Evolutionary conservation across 768 basidiomycete genomes (phyloP).

Genomic region (Amanita rubescens): DNA sequence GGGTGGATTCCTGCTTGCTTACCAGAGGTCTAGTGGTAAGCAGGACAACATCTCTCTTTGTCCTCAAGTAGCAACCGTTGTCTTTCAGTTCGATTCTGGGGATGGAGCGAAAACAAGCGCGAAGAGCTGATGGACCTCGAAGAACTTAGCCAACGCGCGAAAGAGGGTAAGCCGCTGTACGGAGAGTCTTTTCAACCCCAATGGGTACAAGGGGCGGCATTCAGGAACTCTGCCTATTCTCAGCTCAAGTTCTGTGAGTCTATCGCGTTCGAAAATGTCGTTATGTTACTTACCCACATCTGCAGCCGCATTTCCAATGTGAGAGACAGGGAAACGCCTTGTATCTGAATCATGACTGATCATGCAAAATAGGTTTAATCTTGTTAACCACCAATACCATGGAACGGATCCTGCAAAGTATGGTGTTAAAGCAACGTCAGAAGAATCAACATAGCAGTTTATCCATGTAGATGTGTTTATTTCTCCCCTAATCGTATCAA

Average conservation of each 20-base stretch:
- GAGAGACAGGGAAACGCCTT: constrained; percentile 18
- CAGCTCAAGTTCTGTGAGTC: constrained; percentile 84
- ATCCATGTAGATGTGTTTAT: background rate
- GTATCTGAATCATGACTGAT: background rate
- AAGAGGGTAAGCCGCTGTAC: constrained; percentile 79
- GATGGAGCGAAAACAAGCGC: constrained; percentile 82
- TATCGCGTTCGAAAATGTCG: constrained; percentile 3
- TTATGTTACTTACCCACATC: constrained; percentile 6
- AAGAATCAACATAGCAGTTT: constrained; percentile 18
- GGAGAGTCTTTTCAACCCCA: constrained; percentile 74
- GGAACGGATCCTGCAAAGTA: constrained; percentile 85
- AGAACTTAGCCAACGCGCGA: constrained; percentile 70
- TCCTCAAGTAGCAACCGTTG: constrained; percentile 5
- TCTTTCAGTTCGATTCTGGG: constrained; percentile 81
- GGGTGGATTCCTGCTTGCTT: constrained; percentile 90
- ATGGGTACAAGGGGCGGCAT: constrained; percentile 84
- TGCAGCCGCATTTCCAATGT: constrained; percentile 73
- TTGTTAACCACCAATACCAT: constrained; percentile 86
- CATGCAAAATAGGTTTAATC: constrained; percentile 68
- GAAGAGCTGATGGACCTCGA: constrained; percentile 73
- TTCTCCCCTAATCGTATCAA: background rate
- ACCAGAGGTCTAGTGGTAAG: constrained; percentile 85
- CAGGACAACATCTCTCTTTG: constrained; percentile 15
- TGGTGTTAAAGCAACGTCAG: constrained; percentile 27
- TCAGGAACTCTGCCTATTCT: constrained; percentile 86